A percentile compares a stretch with the other conserved stretches of the same genome.
phyloP scores from a whole-genome alignment of 495 filamentous ascomycete species.

The Daldinia bambusicola region DNA sequence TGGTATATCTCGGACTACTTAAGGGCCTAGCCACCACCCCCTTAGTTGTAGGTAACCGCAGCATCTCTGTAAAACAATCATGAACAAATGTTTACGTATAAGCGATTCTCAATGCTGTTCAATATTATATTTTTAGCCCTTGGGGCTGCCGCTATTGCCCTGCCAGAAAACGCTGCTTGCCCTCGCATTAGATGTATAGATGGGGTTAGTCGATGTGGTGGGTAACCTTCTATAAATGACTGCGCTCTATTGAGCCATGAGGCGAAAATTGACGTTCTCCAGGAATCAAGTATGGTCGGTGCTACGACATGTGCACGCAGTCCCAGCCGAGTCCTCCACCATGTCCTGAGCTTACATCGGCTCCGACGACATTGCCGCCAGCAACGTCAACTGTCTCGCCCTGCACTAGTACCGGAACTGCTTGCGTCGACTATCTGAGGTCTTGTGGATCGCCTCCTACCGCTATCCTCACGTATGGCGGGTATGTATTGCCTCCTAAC shows the following conservation, averaged over 20 bases:
- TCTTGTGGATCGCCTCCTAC: conserved; percentile 45
- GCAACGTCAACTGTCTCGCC: conserved; percentile 7
- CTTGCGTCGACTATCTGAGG: conserved; percentile 39
- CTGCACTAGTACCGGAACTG: conserved; percentile 41
- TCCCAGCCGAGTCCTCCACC: conserved; percentile 33
- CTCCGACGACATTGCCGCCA: conserved; percentile 7
- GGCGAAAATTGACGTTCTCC: conserved; percentile 8
- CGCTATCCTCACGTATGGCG: conserved; percentile 43
- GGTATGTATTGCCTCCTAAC: conserved; percentile 21
- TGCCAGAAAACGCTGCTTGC: conserved; percentile 20
- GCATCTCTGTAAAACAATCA: not conserved
- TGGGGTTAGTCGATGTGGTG: conserved; percentile 34
- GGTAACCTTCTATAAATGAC: not conserved
- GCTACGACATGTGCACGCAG: conserved; percentile 36
- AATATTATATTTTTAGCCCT: conserved; percentile 27
- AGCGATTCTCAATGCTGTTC: conserved; percentile 28
- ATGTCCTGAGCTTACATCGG: conserved; percentile 14
- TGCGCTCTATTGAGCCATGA: not conserved
- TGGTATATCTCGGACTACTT: conserved; percentile 17
- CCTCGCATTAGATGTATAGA: conserved; percentile 33
- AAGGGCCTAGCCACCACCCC: conserved; percentile 3
- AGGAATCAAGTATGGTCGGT: conserved; percentile 38
- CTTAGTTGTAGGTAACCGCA: not conserved
- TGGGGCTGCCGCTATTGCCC: conserved; percentile 13
- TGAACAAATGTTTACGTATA: not conserved